Evolutionary conservation across 2,329 filamentous ascomycete species (phyloP), one percentile per base, ranked within the genome.

Genomic region (Fusarium nurragi): DNA sequence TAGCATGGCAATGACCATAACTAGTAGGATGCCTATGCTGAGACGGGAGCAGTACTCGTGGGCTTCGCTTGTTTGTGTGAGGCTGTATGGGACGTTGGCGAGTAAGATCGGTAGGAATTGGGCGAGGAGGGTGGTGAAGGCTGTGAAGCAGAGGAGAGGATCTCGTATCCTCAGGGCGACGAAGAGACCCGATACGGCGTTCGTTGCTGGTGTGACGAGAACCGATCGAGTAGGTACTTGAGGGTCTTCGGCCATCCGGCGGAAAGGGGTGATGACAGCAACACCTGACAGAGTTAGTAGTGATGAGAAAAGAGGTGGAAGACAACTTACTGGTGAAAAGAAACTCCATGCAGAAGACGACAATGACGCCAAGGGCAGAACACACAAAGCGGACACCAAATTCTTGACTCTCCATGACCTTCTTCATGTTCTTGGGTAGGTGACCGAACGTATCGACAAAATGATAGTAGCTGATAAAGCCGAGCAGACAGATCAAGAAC

Each of bases 101-200:
- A 85, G 75, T 2, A 81, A 71, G 12, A 84, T 72, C 0, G 82
- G 82, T 6, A 85, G 76, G 38, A 83, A 78, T 46, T 84, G 80
- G 6, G 81, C 75, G 2, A 83, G 71, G 14, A 84, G 74, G 2
- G 80, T 74, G 11, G 79, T 77, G 16, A 78, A 70, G 0, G 79
- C 77, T 5, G 79, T 77, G 16, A 77, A 55, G 34, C 77, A 73
- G 4, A 83, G 75, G 38, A 81, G 79, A 16, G 73, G 47, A 30
- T 84, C 77, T 11, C 71, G 62, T 73, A 75, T 50, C 3, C 51
- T 26, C 0, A 70, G 38, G 0, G 63, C 59, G 3, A 57, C 58
- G 0, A 64, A 71, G 14, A 85, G 45, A 1, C 80, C 81, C 2
- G 77, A 79, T 19, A 83, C 79, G 11, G 78, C 76, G 59, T 83